phyloP scores from a whole-genome alignment of 1,284 basidiomycete species.

The Irpex sp. region DNA sequence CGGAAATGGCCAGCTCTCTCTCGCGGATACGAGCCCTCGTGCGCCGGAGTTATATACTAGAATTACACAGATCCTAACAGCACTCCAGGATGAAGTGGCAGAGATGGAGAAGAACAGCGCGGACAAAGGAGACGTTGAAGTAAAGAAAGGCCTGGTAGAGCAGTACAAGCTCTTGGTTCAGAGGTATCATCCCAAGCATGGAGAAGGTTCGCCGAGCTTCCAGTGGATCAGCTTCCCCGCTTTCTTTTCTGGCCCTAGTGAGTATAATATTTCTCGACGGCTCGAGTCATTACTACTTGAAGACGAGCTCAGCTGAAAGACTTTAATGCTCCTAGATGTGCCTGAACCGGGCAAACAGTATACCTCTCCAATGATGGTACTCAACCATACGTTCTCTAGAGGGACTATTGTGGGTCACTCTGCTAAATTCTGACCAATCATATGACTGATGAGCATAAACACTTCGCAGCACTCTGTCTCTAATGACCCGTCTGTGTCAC shows the following conservation, averaged over 20 bases:
- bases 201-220: conserved; percentile 16
- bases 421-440: background rate
- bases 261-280: conserved; percentile 1
- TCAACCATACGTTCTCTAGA: conserved; percentile 33
- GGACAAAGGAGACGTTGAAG: conserved; percentile 7
- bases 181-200: conserved; percentile 19
- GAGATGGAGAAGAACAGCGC: conserved; percentile 1
- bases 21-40: background rate
- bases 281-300: too few relatives aligned
- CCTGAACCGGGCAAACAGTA: conserved; percentile 33
- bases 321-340: conserved; percentile 18
- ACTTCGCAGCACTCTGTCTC: conserved; percentile 44
- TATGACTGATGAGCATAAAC: background rate
- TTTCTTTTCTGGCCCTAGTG: conserved; percentile 25
- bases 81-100: conserved; percentile 3
- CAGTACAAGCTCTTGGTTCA: conserved; percentile 31
- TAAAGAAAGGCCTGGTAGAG: conserved; percentile 24
- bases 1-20: conserved; percentile 9
- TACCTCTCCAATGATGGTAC: conserved; percentile 33
- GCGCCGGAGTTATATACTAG: background rate
- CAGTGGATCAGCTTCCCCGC: conserved; percentile 28
- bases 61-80: conserved; percentile 10
- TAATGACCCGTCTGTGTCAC: conserved; percentile 45
- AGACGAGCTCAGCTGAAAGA: too few relatives aligned
- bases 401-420: conserved; percentile 46